Conservation (phyloP, 768 basidiomycete species). For the Mycena capillaripes region DNA sequence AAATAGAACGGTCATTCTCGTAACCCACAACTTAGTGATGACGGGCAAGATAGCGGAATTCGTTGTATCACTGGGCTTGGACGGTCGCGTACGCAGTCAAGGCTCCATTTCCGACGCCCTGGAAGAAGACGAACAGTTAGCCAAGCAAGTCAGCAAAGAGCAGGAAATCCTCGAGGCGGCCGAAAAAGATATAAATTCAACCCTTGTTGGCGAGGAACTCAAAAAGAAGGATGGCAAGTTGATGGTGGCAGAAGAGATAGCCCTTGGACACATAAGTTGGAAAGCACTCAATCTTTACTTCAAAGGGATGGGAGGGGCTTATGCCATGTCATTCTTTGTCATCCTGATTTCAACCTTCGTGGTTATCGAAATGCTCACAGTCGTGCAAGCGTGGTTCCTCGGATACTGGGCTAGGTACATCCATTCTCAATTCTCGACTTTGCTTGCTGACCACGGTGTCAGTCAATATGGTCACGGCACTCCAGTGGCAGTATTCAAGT, state of each 20-base stretch:
- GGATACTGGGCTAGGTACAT: slow-evolving; percentile 39
- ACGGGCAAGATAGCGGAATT: slow-evolving; percentile 55
- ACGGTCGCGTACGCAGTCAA: slow-evolving; percentile 59
- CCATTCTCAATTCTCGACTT: background rate
- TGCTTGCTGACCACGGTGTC: no score
- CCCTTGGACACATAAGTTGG: slow-evolving; percentile 70
- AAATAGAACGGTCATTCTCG: slow-evolving; percentile 59
- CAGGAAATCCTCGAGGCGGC: slow-evolving; percentile 51
- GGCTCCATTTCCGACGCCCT: slow-evolving; percentile 58
- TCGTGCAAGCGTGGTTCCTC: slow-evolving; percentile 37
- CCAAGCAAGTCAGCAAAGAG: slow-evolving; percentile 60
- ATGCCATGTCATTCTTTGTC: slow-evolving; percentile 34
- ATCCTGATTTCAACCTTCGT: slow-evolving; percentile 17
- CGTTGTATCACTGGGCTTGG: slow-evolving; percentile 57
- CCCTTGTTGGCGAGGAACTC: slow-evolving; percentile 38
- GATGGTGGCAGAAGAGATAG: slow-evolving; percentile 73
- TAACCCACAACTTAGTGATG: slow-evolving; percentile 64
- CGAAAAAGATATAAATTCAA: slow-evolving; percentile 30
- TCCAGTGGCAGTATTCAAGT: slow-evolving; percentile 52
- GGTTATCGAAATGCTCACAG: slow-evolving; percentile 4
- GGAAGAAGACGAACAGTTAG: slow-evolving; percentile 49
- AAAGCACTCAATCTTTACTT: slow-evolving; percentile 41
- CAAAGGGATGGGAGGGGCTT: slow-evolving; percentile 29
- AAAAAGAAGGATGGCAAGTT: slow-evolving; percentile 64
- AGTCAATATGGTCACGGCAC: slow-evolving; percentile 4